phyloP scores from a whole-genome alignment of 1,139 yeast species.

The Blastobotrys persicus region DNA sequence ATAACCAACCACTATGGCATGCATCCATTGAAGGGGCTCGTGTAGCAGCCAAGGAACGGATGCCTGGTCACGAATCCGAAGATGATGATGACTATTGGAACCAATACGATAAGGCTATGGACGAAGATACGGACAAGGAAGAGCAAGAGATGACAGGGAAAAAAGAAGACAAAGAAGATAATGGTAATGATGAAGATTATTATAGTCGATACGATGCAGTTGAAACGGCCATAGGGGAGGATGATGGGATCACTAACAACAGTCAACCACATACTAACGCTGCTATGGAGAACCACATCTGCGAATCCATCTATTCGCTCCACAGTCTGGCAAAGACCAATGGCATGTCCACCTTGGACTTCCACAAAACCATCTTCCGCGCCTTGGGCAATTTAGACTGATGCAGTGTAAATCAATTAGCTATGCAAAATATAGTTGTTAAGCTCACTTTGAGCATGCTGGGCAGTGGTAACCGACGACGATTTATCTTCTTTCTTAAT shows the following conservation, averaged over 20 bases:
- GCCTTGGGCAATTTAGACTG: slow-evolving; percentile 4
- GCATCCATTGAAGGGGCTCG: not conserved
- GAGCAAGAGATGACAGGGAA: not conserved
- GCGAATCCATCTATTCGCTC: not conserved
- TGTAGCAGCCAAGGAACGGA: too few relatives aligned
- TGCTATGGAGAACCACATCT: slow-evolving; percentile 2
- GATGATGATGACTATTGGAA: slow-evolving; percentile 18
- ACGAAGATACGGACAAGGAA: not conserved
- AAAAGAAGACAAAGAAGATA: slow-evolving; percentile 1
- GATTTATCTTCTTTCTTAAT: not conserved
- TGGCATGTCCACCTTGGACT: slow-evolving; percentile 9
- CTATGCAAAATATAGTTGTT: not conserved
- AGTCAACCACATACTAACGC: slow-evolving; percentile 1
- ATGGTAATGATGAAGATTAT: slow-evolving; percentile 11
- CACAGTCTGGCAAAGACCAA: slow-evolving; percentile 8
- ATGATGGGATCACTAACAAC: not conserved
- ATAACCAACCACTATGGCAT: slow-evolving; percentile 7
- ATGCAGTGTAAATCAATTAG: too few relatives aligned
- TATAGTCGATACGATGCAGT: slow-evolving; percentile 13
- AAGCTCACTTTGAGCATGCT: not conserved
- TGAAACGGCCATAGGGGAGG: slow-evolving; percentile 13
- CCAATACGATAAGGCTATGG: slow-evolving; percentile 10
- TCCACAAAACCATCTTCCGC: slow-evolving; percentile 9
- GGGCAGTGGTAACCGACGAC: not conserved
- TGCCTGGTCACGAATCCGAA: not conserved